Conservation (phyloP, 192 early-diverging fungal species). For the Dimargaris cristalligena region DNA sequence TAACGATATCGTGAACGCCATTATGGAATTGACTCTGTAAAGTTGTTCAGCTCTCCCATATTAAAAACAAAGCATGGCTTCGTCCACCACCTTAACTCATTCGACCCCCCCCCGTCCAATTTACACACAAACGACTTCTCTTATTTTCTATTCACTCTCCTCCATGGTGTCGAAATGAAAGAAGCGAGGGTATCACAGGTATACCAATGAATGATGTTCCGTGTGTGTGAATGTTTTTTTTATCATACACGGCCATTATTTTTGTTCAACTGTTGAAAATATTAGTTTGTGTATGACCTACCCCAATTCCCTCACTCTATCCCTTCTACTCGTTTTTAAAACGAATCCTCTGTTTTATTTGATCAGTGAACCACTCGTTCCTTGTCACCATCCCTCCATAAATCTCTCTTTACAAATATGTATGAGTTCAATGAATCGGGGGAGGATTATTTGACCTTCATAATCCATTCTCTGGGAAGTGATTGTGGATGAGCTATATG, state of each 20-base stretch:
- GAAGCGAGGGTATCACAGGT: background rate
- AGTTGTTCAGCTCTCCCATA: background rate
- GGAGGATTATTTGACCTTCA: no score
- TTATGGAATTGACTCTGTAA: conserved; percentile 59
- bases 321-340: no score
- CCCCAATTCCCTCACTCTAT: no score
- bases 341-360: background rate
- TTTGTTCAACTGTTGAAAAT: background rate
- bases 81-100: background rate
- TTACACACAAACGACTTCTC: background rate
- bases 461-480: no score
- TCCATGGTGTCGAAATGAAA: background rate
- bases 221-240: background rate
- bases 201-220: background rate
- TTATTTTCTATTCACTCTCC: background rate
- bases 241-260: background rate
- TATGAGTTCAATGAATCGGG: no score
- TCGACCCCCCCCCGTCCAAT: background rate
- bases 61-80: background rate
- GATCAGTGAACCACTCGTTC: no score
- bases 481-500: no score
- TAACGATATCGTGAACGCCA: conserved; percentile 91
- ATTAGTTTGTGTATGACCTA: background rate
- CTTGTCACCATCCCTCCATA: no score
- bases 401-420: no score